Conservation (phyloP, 2,329 filamentous ascomycete genomes). For the Graphilbum sp. region DNA sequence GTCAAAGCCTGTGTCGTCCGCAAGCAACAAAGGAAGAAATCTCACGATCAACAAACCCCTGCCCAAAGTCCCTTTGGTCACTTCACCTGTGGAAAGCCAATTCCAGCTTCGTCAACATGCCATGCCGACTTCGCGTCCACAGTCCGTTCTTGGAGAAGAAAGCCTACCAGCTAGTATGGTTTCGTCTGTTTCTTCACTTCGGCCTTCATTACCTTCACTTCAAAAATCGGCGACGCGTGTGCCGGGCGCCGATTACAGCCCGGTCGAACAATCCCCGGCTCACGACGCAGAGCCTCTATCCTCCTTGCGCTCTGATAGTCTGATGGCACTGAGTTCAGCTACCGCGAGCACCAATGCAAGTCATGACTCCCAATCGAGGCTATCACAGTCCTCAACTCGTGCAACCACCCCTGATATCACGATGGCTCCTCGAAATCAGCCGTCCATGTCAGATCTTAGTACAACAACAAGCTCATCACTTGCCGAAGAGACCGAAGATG, state of each 20-base stretch:
- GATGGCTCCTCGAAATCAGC: slow-evolving; percentile 36
- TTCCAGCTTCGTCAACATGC: slow-evolving; percentile 13
- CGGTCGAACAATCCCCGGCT: slow-evolving; percentile 24
- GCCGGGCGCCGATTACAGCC: slow-evolving; percentile 30
- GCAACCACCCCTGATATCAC: slow-evolving; percentile 69
- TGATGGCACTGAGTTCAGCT: slow-evolving; percentile 59
- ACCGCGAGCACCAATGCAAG: slow-evolving; percentile 66
- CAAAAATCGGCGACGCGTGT: slow-evolving; percentile 39
- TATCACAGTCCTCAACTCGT: slow-evolving; percentile 71
- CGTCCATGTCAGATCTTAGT: slow-evolving; percentile 54
- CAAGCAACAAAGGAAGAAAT: neutral
- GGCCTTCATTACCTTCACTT: slow-evolving; percentile 34
- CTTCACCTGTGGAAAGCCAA: slow-evolving; percentile 20
- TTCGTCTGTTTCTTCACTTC: slow-evolving; percentile 31
- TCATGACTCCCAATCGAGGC: slow-evolving; percentile 66
- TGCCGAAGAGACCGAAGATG: slow-evolving; percentile 53
- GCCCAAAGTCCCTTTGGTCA: slow-evolving; percentile 44
- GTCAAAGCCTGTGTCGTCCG: too few species aligned
- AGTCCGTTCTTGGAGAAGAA: slow-evolving; percentile 24
- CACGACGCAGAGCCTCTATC: slow-evolving; percentile 33
- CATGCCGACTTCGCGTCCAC: slow-evolving; percentile 23
- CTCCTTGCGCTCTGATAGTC: slow-evolving; percentile 47
- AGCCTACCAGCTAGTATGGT: slow-evolving; percentile 21
- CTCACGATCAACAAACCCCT: slow-evolving; percentile 49
- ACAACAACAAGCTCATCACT: slow-evolving; percentile 45